A percentile compares a stretch with the other conserved stretches of the same genome.
These are phyloP conservation scores for Termitomyces sp. DNA, from an alignment of 768 basidiomycete genomes.

Conservation along the genomic window DNA sequence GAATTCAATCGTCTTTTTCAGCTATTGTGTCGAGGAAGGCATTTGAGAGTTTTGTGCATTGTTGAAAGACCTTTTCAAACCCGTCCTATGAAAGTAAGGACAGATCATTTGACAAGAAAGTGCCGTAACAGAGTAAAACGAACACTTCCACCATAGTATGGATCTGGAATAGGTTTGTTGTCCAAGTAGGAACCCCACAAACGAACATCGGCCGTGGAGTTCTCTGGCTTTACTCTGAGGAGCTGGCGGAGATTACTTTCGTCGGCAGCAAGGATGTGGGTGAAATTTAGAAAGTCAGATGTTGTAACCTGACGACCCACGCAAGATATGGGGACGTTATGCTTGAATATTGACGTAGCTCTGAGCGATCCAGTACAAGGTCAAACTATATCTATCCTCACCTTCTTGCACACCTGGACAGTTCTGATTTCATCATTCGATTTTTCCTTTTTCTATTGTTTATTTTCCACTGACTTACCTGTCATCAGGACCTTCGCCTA, in stretches of 20 bases:
- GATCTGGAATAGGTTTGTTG: conserved; percentile 71
- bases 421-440: conserved; percentile 35
- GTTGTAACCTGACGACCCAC: conserved; percentile 60
- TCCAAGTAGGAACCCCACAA: conserved; percentile 84
- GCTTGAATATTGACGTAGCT: conserved; percentile 38
- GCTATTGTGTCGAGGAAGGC: conserved; percentile 74
- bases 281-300: conserved; percentile 71
- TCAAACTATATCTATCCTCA: conserved; percentile 17
- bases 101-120: neutral
- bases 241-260: conserved; percentile 68
- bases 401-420: conserved; percentile 67
- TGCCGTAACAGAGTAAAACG: conserved; percentile 18
- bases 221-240: conserved; percentile 42
- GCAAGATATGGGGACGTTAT: conserved; percentile 68
- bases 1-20: conserved; percentile 21
- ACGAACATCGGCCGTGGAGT: conserved; percentile 59
- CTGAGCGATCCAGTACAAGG: neutral
- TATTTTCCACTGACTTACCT: conserved; percentile 44
- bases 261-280: conserved; percentile 87
- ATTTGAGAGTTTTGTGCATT: conserved; percentile 69
- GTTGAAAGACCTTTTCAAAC: conserved; percentile 77
- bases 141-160: conserved; percentile 76
- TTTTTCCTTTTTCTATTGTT: neutral
- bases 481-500: conserved; percentile 80
- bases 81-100: conserved; percentile 34